Conservation (phyloP, 345 rosid genomes). For the Physaria fendleri region DNA sequence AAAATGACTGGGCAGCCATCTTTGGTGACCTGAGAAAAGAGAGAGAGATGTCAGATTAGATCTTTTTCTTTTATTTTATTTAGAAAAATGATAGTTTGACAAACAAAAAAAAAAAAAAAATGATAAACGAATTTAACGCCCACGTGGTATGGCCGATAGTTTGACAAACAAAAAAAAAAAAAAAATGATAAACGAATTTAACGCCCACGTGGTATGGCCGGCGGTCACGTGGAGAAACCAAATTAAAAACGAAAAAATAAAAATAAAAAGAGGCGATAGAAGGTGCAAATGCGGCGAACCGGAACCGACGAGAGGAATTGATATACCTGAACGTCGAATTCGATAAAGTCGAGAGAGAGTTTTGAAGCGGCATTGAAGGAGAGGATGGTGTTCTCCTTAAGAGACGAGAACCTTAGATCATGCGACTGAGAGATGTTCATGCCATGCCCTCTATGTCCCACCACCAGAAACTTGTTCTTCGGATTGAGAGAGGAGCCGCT, state of each 20-base stretch:
- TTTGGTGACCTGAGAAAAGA: conserved; percentile 61
- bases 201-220: conserved; percentile 15
- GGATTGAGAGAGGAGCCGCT: conserved; percentile 30
- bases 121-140: neutral
- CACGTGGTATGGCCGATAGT: conserved; percentile 20
- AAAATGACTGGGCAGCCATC: conserved; percentile 93
- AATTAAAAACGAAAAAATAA: neutral
- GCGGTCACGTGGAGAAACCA: conserved; percentile 17
- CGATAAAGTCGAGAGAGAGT: conserved; percentile 68
- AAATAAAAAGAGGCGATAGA: neutral
- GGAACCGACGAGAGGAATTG: neutral
- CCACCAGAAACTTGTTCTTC: conserved; percentile 50
- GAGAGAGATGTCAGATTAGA: neutral
- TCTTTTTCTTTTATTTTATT: neutral
- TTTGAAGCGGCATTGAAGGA: conserved; percentile 76
- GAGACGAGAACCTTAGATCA: conserved; percentile 58
- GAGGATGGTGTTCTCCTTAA: conserved; percentile 69
- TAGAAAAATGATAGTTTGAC: too few species aligned
- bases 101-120: neutral
- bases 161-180: too few species aligned
- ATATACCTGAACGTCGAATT: conserved; percentile 93
- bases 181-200: neutral
- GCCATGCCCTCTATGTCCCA: conserved; percentile 88
- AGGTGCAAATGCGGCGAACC: neutral
- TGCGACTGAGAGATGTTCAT: conserved; percentile 62